Percentiles rank a stretch among this genome's conserved stretches.
Conservation (phyloP, 345 rosid genomes). For the Schrenkiella parvula region DNA sequence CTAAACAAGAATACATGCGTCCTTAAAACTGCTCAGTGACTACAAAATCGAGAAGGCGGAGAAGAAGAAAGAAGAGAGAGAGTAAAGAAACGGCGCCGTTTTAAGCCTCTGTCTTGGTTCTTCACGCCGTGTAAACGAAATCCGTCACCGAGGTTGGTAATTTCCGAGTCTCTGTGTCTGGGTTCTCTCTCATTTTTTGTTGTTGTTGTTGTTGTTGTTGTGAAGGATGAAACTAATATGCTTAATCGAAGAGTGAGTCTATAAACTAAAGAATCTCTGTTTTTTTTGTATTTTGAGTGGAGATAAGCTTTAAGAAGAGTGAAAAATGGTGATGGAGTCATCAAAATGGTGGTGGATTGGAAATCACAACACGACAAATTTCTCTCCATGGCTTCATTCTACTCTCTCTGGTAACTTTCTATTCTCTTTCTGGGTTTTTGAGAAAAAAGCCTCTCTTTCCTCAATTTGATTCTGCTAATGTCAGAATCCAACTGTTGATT, state of each 20-base stretch:
- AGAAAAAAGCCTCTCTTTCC: background rate
- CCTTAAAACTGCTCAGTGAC: background rate
- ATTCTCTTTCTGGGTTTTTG: background rate
- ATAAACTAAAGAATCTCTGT: background rate
- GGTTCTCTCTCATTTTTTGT: no score
- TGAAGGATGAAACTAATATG: background rate
- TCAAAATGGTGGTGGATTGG: constrained; percentile 43
- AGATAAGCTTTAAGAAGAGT: constrained; percentile 9
- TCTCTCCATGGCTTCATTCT: constrained; percentile 38
- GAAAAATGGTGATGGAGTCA: constrained; percentile 25
- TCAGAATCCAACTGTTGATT: background rate
- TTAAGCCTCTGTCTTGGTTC: background rate
- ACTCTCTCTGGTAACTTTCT: constrained; percentile 27
- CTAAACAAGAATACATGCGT: background rate
- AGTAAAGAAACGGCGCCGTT: constrained; percentile 1
- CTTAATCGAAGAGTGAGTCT: background rate
- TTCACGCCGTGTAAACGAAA: background rate
- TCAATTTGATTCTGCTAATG: background rate
- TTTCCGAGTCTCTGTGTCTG: background rate
- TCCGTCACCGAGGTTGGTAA: constrained; percentile 9
- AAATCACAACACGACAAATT: constrained; percentile 33
- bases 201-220: background rate
- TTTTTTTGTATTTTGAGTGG: background rate
- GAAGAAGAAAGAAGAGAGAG: background rate
- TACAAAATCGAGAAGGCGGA: constrained; percentile 8